Evolutionary conservation across 2,329 filamentous ascomycete species (phyloP).

Genomic region (Claviceps humidiphila): DNA sequence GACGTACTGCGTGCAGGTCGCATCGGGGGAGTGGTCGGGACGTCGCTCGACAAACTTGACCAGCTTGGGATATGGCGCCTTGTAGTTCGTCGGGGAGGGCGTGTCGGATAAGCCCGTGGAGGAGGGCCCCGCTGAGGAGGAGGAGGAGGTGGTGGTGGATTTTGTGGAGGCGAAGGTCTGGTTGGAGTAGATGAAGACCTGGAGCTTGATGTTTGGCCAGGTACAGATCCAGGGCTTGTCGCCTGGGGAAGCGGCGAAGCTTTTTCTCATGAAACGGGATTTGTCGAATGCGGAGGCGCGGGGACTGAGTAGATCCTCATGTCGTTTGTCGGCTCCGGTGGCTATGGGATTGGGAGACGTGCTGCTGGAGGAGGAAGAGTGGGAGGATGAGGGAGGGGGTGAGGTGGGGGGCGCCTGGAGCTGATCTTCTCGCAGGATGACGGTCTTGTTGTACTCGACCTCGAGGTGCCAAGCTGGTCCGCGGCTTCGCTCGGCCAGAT

Average conservation of each 20-base stretch:
- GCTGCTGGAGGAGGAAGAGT: neutral
- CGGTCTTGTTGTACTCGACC: conserved; percentile 41
- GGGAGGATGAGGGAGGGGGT: neutral
- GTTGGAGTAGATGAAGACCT: conserved; percentile 42
- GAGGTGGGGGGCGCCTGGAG: conserved; percentile 10
- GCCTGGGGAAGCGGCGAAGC: conserved; percentile 24
- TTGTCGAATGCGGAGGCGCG: conserved; percentile 14
- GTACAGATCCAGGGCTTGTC: conserved; percentile 46
- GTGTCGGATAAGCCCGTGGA: neutral
- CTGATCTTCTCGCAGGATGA: conserved; percentile 34
- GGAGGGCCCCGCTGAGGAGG: neutral
- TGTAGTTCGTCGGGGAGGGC: conserved; percentile 6
- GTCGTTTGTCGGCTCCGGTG: conserved; percentile 15
- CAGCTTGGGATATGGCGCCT: conserved; percentile 33
- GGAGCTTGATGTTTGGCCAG: conserved; percentile 42
- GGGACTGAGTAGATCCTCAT: conserved; percentile 9
- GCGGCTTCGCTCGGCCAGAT: conserved; percentile 31
- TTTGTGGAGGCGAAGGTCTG: conserved; percentile 31
- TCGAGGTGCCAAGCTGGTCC: conserved; percentile 44
- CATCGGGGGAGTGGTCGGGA: conserved; percentile 16
- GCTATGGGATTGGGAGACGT: conserved; percentile 8
- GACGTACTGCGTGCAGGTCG: conserved; percentile 36
- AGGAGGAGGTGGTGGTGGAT: conserved; percentile 2
- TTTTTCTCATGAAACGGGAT: conserved; percentile 11
- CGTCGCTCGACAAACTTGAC: conserved; percentile 44